A percentile compares a stretch with the other conserved stretches of the same genome.
Conservation (phyloP, 2,329 filamentous ascomycete species). For the Cladosporium sp. region DNA sequence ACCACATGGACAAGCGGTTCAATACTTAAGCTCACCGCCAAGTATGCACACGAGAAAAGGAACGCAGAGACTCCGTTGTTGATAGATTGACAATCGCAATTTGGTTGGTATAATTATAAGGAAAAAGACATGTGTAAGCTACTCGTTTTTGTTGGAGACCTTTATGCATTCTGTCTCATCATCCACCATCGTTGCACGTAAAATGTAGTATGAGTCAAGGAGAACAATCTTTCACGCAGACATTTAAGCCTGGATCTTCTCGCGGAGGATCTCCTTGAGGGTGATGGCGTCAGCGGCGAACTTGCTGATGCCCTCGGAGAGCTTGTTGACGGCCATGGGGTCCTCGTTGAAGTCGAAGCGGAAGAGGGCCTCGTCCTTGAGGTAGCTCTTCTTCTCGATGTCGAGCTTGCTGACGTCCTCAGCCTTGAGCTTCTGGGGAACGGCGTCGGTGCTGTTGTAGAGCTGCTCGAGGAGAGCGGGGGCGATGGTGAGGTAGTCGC, state of each 20-base stretch:
- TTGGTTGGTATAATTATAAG: slow-evolving; percentile 7
- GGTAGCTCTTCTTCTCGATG: slow-evolving; percentile 85
- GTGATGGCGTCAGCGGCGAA: slow-evolving; percentile 94
- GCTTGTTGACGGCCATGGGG: slow-evolving; percentile 98
- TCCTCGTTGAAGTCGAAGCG: slow-evolving; percentile 99
- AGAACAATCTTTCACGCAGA: background rate
- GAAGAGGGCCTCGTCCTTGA: slow-evolving; percentile 84
- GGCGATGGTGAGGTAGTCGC: slow-evolving; percentile 97
- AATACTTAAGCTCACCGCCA: too few relatives aligned
- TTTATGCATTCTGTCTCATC: slow-evolving; percentile 6
- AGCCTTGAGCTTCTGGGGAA: slow-evolving; percentile 91
- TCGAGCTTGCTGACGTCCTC: slow-evolving; percentile 61
- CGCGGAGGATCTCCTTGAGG: slow-evolving; percentile 85
- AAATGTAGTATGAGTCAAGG: background rate
- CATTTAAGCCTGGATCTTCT: slow-evolving; percentile 60
- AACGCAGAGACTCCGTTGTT: background rate
- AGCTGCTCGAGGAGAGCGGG: slow-evolving; percentile 93
- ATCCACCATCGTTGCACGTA: slow-evolving; percentile 11
- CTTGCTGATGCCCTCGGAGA: slow-evolving; percentile 98
- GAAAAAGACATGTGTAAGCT: background rate
- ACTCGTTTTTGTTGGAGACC: slow-evolving; percentile 2
- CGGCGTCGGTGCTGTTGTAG: slow-evolving; percentile 72
- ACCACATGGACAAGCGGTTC: too few relatives aligned
- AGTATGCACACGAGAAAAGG: background rate
- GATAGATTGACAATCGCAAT: background rate